Evolutionary conservation across 2,329 filamentous ascomycete genomes (phyloP), one percentile per base, ranked within the genome.

Genomic region (Sporothrix euskadiensis): DNA sequence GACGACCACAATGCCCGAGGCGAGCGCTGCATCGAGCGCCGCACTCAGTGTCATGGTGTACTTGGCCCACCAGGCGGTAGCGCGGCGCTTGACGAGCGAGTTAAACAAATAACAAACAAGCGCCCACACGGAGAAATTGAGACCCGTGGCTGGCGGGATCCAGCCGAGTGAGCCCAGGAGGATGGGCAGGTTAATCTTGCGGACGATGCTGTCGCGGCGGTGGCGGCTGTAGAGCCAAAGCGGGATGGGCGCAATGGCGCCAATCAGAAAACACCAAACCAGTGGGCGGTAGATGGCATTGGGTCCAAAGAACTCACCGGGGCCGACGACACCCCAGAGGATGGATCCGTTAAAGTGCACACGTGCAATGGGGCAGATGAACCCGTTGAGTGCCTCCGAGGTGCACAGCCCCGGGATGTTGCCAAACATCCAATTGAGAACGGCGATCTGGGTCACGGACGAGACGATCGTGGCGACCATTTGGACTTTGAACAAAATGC

Each of bases 321-420:
- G 94, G 0, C 94, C 94, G 14, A 97, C 92, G 7, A 97, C 92
- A 63, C 94, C 94, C 94, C 94, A 97, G 3, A 97, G 88, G 73
- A 97, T 94, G 72, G 90, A 93, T 71, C 93, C 93, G 81, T 96
- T 96, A 85, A 97, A 97, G 81, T 97, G 93, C 0, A 97, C 94
- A 16, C 92, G 88, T 0, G 93, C 94, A 73, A 96, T 92, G 19
- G 94, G 94, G 77, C 94, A 97, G 19, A 92, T 94, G 83, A 97
- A 97, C 12, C 93, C 92, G 78, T 94, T 94, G 80, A 94, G 88
- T n/a, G 93, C 93, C 66, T 91, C 82, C 0, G 91, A 84, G 0
- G 92, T 95, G 83, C 94, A 97, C 71, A 97, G 89, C 1, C 89
- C 89, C 0, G 88, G 88, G 57, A 97, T 91, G 79, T 93, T 90